A percentile compares a stretch with the other conserved stretches of the same genome.
Conservation (phyloP, 352 stramenopile species). For the Pythium brachiatum region DNA sequence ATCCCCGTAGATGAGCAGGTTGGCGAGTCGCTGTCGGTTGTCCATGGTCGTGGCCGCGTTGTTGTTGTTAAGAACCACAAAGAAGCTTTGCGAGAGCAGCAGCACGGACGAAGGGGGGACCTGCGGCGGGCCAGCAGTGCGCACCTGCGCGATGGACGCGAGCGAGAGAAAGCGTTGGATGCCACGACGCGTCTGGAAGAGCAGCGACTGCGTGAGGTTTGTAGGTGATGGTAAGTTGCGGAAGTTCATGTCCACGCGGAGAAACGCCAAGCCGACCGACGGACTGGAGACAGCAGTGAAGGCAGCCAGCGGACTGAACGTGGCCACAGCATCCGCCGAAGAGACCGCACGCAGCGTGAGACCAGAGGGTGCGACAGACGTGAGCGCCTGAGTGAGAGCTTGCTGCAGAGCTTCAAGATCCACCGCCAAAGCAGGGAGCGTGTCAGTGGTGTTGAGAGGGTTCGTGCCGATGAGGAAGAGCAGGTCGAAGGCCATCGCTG, state of each 20-base stretch:
- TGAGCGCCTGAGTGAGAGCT: not conserved
- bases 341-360: not conserved
- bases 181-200: constrained; percentile 50
- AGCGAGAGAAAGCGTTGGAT: constrained; percentile 40
- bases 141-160: constrained; percentile 26
- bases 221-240: constrained; percentile 37
- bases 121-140: constrained; percentile 25
- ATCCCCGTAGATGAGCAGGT: constrained; percentile 47
- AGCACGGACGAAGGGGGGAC: constrained; percentile 30
- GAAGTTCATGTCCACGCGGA: constrained; percentile 41
- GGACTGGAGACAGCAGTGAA: not conserved
- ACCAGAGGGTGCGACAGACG: not conserved
- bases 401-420: constrained; percentile 5
- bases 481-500: constrained; percentile 12
- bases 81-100: constrained; percentile 44
- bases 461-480: constrained; percentile 22
- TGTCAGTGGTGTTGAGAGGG: not conserved
- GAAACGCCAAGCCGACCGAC: constrained; percentile 21
- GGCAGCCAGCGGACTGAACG: not conserved
- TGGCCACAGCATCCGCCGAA: not conserved
- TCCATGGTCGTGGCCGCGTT: constrained; percentile 18
- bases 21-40: constrained; percentile 33
- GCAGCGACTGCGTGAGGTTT: constrained; percentile 35
- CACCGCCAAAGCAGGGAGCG: not conserved
- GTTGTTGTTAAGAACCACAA: constrained; percentile 26